Evolutionary conservation across 257 asterid species (phyloP).

Genomic region (Solanum dulcamara): DNA sequence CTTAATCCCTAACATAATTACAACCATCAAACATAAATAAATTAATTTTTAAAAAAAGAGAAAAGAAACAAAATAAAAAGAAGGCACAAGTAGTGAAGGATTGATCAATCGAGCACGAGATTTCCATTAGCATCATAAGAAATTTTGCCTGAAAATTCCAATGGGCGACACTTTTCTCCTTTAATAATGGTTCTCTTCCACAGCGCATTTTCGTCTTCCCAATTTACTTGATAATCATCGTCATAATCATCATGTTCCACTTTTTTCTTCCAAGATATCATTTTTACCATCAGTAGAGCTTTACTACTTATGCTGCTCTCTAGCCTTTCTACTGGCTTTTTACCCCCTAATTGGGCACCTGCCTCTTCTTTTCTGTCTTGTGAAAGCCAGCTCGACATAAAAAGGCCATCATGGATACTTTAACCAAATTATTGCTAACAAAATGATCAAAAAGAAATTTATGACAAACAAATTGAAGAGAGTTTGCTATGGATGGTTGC

Average conservation of each 20-base stretch:
- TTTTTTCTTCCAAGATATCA: slow-evolving; percentile 68
- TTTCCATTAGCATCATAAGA: slow-evolving; percentile 63
- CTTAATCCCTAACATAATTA: background rate
- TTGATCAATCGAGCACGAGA: slow-evolving; percentile 26
- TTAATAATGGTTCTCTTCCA: slow-evolving; percentile 75
- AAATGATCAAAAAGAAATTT: slow-evolving; percentile 4
- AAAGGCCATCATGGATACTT: slow-evolving; percentile 14
- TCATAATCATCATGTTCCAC: slow-evolving; percentile 15
- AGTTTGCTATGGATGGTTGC: background rate
- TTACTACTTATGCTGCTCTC: slow-evolving; percentile 47
- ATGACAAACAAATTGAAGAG: background rate
- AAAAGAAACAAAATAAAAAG: background rate
- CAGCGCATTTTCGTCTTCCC: slow-evolving; percentile 25
- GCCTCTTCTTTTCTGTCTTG: background rate
- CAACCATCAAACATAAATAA: background rate
- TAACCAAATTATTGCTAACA: slow-evolving; percentile 15
- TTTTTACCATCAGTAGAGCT: slow-evolving; percentile 36
- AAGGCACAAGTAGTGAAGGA: background rate
- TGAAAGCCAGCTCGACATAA: slow-evolving; percentile 37
- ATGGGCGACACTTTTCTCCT: slow-evolving; percentile 72
- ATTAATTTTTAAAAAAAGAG: background rate
- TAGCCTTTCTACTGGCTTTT: slow-evolving; percentile 14
- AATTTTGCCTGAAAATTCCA: slow-evolving; percentile 67
- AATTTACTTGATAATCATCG: background rate
- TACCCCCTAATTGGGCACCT: slow-evolving; percentile 31